Evolutionary conservation across 768 basidiomycete genomes (phyloP).

Genomic region (Tubosaeta sp.): DNA sequence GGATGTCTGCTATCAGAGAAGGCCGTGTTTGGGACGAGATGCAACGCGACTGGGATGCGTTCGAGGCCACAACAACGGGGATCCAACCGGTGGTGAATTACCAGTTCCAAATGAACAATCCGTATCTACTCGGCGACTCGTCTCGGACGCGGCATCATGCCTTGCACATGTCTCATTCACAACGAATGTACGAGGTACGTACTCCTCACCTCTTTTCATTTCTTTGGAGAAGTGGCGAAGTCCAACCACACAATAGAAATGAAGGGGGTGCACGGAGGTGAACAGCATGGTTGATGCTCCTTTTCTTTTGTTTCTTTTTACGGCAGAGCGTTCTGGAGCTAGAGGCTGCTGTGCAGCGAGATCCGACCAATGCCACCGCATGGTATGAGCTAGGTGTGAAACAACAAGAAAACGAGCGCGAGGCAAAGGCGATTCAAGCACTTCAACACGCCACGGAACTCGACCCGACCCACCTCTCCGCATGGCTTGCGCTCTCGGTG

Average conservation of each 20-base stretch:
- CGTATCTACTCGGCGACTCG: constrained; percentile 64
- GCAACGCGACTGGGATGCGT: constrained; percentile 76
- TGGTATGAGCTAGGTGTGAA: constrained; percentile 96
- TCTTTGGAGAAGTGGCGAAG: constrained; percentile 8
- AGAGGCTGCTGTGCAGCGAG: constrained; percentile 83
- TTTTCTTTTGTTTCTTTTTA: constrained; percentile 9
- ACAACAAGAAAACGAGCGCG: constrained; percentile 97
- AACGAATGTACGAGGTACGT: constrained; percentile 40
- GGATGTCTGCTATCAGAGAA: constrained; percentile 18
- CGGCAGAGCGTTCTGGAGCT: constrained; percentile 78
- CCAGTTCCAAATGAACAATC: constrained; percentile 74
- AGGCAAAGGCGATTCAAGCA: constrained; percentile 84
- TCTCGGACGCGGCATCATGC: constrained; percentile 46
- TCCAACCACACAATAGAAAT: constrained; percentile 2
- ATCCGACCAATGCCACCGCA: constrained; percentile 62
- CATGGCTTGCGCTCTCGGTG: constrained; percentile 90
- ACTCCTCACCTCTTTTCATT: constrained; percentile 8
- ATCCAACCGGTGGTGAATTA: constrained; percentile 56
- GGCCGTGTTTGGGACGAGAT: constrained; percentile 56
- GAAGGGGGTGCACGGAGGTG: neutral
- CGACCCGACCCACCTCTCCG: constrained; percentile 66
- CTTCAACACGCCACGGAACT: constrained; percentile 76
- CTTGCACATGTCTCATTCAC: constrained; percentile 29
- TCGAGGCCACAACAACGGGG: constrained; percentile 69
- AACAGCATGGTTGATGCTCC: constrained; percentile 15